Base-by-base conservation (phyloP, 108 stramenopile genomes). In the Fragilaria crotonensis region DNA sequence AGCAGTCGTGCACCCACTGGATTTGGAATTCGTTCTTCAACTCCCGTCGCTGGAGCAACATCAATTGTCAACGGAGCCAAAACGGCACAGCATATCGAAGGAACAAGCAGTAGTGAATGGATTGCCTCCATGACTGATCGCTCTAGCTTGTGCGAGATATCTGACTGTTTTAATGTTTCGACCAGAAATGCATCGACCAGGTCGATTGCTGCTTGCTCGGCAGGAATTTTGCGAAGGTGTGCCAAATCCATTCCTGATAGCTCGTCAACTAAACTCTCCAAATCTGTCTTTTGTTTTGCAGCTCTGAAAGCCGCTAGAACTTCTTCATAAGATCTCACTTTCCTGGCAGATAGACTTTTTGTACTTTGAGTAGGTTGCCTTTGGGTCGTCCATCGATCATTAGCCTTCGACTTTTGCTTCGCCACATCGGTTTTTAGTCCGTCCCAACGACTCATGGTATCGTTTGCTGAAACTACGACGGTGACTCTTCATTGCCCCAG, bases 181-280 rank as follows among this genome's bases (percentile, higher is more conserved):
- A 54, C 27, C n/a, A 54, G 27, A 28, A 54, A 27, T 5, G 25
- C 7, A 28, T 25, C 5, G n/a, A 28, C 28, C 5, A 54, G 5
- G 53, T 54, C 26, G 28, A 54, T 25, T 4, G 53, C 53, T 28
- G 27, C 25, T 54, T 29, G 53, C 36, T 41, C 36, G 7, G 36
- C 36, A 11, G 36, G 36, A 41, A 7, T 11, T 41, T 41, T 41
- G 11, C 36, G 36, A 41, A 41, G 36, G 36, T 11, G 14, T 41
- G 14, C 36, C 14, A 14, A 7, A 14, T 41, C 36, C 36, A 41
- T 11, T 7, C 14, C 14, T 11, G 36, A 11, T 14, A 41, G 7
- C 7, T 41, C 36, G 11, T 41, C 11, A 7, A 41, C 36, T n/a
- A 41, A 41, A 14, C 36, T 11, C 7, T 41, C 14, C 36, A 41